Evolutionary conservation across 2,329 filamentous ascomycete species (phyloP).

Genomic region (Delphinella strobiligena): DNA sequence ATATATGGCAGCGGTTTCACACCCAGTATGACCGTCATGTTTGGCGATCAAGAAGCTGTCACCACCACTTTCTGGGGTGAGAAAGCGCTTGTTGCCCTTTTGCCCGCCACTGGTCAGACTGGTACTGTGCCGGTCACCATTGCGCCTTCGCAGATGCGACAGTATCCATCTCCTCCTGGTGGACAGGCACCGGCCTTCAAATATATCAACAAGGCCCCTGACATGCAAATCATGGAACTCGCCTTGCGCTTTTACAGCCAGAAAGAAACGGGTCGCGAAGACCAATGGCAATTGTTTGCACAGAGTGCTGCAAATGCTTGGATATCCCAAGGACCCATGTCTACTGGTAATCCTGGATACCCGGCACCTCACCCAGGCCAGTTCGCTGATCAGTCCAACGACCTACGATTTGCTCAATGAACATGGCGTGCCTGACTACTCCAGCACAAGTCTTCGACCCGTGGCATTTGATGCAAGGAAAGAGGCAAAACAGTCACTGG

Average conservation of each 20-base stretch:
- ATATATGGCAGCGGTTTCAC: slow-evolving; percentile 71
- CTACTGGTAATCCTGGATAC: slow-evolving; percentile 1
- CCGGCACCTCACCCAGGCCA: slow-evolving; percentile 4
- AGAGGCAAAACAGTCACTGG: too few species aligned
- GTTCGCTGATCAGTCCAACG: neutral
- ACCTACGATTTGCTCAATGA: neutral
- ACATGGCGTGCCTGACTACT: neutral
- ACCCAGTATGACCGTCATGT: slow-evolving; percentile 71
- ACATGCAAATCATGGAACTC: slow-evolving; percentile 47
- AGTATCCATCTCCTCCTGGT: slow-evolving; percentile 10
- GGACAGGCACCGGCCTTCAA: slow-evolving; percentile 39
- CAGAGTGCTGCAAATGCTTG: slow-evolving; percentile 14
- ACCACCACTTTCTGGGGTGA: slow-evolving; percentile 74
- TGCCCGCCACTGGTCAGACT: slow-evolving; percentile 54
- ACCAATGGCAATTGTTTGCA: slow-evolving; percentile 19
- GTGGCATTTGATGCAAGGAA: too few species aligned
- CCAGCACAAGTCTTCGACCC: too few species aligned
- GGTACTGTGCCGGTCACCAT: slow-evolving; percentile 63
- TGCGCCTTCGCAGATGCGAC: slow-evolving; percentile 11
- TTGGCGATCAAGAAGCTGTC: slow-evolving; percentile 57
- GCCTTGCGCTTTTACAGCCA: slow-evolving; percentile 32
- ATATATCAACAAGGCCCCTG: slow-evolving; percentile 61
- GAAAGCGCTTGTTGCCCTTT: slow-evolving; percentile 64
- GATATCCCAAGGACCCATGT: slow-evolving; percentile 9
- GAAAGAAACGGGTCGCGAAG: slow-evolving; percentile 20